Evolutionary conservation across 495 filamentous ascomycete species (phyloP).

Genomic region (Hypoxylon trugodes): DNA sequence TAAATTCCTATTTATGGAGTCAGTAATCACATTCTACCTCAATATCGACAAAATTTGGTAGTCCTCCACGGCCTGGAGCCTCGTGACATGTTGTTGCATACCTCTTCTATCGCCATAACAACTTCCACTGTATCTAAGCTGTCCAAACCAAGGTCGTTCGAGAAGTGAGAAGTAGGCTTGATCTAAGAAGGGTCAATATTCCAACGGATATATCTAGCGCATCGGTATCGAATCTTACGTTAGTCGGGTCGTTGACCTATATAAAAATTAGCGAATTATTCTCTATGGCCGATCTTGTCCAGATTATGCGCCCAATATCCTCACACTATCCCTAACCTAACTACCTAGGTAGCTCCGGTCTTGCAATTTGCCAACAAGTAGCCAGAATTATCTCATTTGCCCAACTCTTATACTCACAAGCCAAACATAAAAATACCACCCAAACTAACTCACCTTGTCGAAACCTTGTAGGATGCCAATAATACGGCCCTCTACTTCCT

Average conservation of each 20-base stretch:
- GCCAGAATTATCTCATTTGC: not conserved
- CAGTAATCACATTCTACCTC: slow-evolving; percentile 26
- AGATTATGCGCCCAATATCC: not conserved
- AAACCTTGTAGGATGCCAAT: slow-evolving; percentile 90
- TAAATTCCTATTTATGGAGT: slow-evolving; percentile 81
- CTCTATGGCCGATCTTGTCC: not conserved
- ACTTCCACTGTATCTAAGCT: slow-evolving; percentile 98
- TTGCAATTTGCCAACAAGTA: not conserved
- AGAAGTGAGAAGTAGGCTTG: slow-evolving; percentile 82
- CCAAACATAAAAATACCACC: slow-evolving; percentile 7
- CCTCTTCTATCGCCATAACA: slow-evolving; percentile 99
- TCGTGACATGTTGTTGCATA: slow-evolving; percentile 52
- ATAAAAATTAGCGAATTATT: slow-evolving; percentile 37
- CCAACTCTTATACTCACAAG: too few species aligned
- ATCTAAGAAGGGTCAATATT: slow-evolving; percentile 65
- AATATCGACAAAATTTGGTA: too few species aligned
- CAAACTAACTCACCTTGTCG: slow-evolving; percentile 81
- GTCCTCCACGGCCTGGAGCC: too few species aligned
- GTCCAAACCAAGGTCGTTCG: slow-evolving; percentile 95
- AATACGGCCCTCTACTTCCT: slow-evolving; percentile 92
- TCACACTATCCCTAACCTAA: not conserved
- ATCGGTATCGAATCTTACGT: slow-evolving; percentile 62
- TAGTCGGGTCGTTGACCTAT: slow-evolving; percentile 76
- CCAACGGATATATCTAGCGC: not conserved
- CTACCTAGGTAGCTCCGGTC: not conserved